Evolutionary conservation across 768 basidiomycete species (phyloP), one percentile per base, ranked within the genome.

Genomic region (Mrakia hoshinonis): DNA sequence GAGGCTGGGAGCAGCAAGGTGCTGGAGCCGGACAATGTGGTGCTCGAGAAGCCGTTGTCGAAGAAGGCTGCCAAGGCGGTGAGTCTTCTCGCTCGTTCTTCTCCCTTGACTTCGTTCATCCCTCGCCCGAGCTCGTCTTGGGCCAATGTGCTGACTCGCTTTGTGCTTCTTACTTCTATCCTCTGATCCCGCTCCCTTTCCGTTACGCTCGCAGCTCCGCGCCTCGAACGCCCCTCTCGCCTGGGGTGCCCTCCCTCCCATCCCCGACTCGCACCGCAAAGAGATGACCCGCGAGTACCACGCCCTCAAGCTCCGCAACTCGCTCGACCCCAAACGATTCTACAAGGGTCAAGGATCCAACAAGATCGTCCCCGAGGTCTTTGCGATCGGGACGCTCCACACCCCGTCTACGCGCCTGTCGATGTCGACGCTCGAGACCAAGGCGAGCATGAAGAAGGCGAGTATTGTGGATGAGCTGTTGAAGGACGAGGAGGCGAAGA

Each of bases 271-370:
- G 38, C 58, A 51, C 22, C 66, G 67, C n/a, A 73, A 73, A 60
- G 84, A 86, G 47, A 79, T 93, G 49, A 81, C 92, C 76, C 88
- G 89, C 65, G 92, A 96, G 81, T 88, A 92, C 13, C 90, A 94
- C 77, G 89, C 93, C 0, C 82, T 94, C 69, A 87, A 91, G 38
- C 81, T 96, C 60, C 85, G 88, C 63, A 92, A 92, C 77, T 88
- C 91, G 70, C 84, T 96, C 24, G 93, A 96, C 76, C 92, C 92
- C 22, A 96, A 95, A 78, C 85, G 90, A 26, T 94, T 94, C 81
- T 91, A 93, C 80, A 83, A 86, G 73, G 76, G 75, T 20, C 72
- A 73, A 24, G 75, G 76, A 2, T 74, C 76, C 1, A 86, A 89
- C 78, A 90, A 90, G 78, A 88, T 88, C 31, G 80, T 92, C 7